Conservation (phyloP, 441 rosid species). For the Populus hybrid region DNA sequence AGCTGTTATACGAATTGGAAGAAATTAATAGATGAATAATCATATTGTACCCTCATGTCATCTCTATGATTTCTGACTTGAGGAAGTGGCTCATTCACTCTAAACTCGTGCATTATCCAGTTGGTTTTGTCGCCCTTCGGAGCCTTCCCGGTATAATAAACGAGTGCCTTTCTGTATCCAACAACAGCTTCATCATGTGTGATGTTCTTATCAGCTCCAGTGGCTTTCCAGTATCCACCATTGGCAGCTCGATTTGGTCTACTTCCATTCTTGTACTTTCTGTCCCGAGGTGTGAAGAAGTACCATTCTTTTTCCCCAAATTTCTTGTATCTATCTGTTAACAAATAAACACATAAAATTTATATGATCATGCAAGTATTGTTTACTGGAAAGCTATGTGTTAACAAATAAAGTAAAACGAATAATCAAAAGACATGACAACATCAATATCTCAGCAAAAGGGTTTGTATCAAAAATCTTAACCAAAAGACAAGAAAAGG, state of each 20-base stretch:
- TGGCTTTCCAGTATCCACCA: constrained; percentile 43
- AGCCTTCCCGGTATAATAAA: constrained; percentile 31
- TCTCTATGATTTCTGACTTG: not conserved
- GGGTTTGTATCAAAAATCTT: not conserved
- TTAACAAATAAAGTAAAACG: too few relatives aligned
- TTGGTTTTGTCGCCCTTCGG: constrained; percentile 24
- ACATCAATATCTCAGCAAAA: too few relatives aligned
- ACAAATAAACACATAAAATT: not conserved
- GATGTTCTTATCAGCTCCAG: constrained; percentile 26
- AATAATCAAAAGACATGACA: not conserved
- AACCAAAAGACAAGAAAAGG: not conserved
- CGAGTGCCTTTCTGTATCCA: constrained; percentile 31
- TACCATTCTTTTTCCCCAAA: constrained; percentile 34
- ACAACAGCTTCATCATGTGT: not conserved
- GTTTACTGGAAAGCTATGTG: too few relatives aligned
- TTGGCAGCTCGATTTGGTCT: constrained; percentile 34
- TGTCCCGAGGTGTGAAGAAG: constrained; percentile 39
- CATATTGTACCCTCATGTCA: constrained; percentile 32
- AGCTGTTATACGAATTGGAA: not conserved
- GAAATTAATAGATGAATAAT: not conserved
- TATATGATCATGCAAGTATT: not conserved
- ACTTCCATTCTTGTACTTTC: constrained; percentile 34
- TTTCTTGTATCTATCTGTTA: constrained; percentile 5
- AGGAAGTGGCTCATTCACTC: constrained; percentile 12
- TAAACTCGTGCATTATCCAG: constrained; percentile 45